phyloP scores from a whole-genome alignment of 2,329 filamentous ascomycete species.

The Ceratocystis destructans region DNA sequence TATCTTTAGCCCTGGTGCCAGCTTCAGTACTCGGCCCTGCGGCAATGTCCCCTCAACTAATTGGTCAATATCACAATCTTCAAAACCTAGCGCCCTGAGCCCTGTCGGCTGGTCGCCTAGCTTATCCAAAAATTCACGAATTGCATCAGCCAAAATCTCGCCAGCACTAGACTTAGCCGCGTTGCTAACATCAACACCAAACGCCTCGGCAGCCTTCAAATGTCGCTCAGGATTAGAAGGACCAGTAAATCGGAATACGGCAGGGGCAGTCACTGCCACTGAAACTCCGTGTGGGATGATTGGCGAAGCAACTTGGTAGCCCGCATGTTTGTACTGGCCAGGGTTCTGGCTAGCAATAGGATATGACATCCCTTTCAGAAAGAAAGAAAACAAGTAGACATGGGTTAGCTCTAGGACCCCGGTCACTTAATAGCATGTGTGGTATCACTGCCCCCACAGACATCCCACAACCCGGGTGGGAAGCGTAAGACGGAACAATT shows the following conservation, averaged over 20 bases:
- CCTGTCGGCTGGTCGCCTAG: slow-evolving; percentile 86
- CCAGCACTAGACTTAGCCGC: slow-evolving; percentile 84
- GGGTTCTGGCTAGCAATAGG: slow-evolving; percentile 93
- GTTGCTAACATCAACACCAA: slow-evolving; percentile 77
- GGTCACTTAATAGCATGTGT: not conserved
- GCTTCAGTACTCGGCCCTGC: slow-evolving; percentile 76
- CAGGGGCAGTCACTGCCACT: slow-evolving; percentile 83
- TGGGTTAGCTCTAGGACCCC: not conserved
- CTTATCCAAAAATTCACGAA: slow-evolving; percentile 65
- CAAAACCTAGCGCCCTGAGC: slow-evolving; percentile 71
- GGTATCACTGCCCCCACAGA: not conserved
- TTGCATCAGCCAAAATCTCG: slow-evolving; percentile 70
- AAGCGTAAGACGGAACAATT: not conserved
- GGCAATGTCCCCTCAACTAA: slow-evolving; percentile 92
- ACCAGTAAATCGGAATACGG: slow-evolving; percentile 86
- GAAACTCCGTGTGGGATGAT: slow-evolving; percentile 95
- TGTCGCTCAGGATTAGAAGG: slow-evolving; percentile 88
- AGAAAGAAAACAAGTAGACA: not conserved
- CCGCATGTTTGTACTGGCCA: slow-evolving; percentile 63
- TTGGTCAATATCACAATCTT: slow-evolving; percentile 56
- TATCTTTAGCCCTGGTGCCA: slow-evolving; percentile 67
- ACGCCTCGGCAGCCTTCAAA: slow-evolving; percentile 73
- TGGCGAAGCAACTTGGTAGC: slow-evolving; percentile 62
- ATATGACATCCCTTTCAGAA: slow-evolving; percentile 68
- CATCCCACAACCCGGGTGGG: not conserved